A percentile compares a stretch with the other conserved stretches of the same genome.
phyloP scores from a whole-genome alignment of 176 grass and related monocot genomes.

The Saccharum officinarum region DNA sequence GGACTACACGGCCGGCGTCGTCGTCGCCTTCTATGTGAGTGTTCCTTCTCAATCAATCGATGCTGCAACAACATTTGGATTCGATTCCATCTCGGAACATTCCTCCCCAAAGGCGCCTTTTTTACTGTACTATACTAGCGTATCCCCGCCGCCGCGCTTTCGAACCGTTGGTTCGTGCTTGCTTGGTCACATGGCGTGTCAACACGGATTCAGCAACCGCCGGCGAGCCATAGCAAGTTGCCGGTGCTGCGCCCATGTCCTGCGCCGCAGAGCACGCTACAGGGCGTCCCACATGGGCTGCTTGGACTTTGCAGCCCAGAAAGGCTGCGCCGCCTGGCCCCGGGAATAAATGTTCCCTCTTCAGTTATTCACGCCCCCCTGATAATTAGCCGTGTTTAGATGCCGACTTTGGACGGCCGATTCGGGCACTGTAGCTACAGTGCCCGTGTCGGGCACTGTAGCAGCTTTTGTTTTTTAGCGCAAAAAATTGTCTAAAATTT shows the following conservation, averaged over 20 bases:
- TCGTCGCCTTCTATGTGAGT: conserved; percentile 92
- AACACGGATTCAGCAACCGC: conserved; percentile 30
- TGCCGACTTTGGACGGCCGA: no score
- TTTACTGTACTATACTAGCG: neutral
- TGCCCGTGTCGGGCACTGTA: no score
- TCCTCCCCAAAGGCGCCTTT: neutral
- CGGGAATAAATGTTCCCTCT: conserved; percentile 44
- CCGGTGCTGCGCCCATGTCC: conserved; percentile 16
- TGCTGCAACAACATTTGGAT: neutral
- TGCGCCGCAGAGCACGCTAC: conserved; percentile 21
- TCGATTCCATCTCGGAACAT: neutral
- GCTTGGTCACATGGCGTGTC: conserved; percentile 39
- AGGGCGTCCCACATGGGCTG: conserved; percentile 37
- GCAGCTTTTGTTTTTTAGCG: no score
- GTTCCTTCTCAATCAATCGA: neutral
- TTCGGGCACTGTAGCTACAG: no score
- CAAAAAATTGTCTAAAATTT: no score
- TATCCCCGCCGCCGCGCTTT: neutral
- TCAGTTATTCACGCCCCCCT: neutral
- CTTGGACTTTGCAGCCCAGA: conserved; percentile 34
- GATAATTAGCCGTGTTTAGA: no score
- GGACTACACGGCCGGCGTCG: conserved; percentile 79
- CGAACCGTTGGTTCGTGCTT: conserved; percentile 30
- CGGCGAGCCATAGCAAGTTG: conserved; percentile 32
- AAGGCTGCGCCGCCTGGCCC: conserved; percentile 53